Percentiles rank a stretch among this genome's conserved stretches.
phyloP scores from a whole-genome alignment of 495 filamentous ascomycete genomes.

The Evernia prunastri region DNA sequence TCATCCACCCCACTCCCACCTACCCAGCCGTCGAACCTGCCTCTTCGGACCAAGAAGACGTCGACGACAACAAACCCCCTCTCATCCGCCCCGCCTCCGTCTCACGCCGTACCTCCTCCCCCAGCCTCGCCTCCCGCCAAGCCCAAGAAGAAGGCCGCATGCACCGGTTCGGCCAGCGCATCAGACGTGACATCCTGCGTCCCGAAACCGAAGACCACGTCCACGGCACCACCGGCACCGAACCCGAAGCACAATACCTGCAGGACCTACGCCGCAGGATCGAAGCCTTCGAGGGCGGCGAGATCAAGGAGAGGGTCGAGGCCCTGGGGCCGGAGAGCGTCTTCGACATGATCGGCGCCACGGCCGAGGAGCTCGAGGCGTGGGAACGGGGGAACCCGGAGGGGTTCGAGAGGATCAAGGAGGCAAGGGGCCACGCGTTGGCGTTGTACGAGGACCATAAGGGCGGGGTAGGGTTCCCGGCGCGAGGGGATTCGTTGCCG shows the following conservation, averaged over 20 bases:
- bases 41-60: constrained; percentile 36
- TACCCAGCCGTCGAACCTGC: constrained; percentile 33
- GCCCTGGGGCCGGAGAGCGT: constrained; percentile 51
- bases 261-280: constrained; percentile 52
- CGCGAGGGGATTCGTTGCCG: background rate
- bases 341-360: constrained; percentile 52
- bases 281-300: constrained; percentile 58
- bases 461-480: background rate
- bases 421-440: constrained; percentile 20
- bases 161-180: constrained; percentile 74
- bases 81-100: constrained; percentile 40
- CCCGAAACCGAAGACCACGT: constrained; percentile 35
- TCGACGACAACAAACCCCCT: constrained; percentile 31
- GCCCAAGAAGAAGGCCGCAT: constrained; percentile 85
- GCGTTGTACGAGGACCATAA: constrained; percentile 11
- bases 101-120: constrained; percentile 67
- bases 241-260: constrained; percentile 52
- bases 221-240: constrained; percentile 32
- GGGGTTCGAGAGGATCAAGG: constrained; percentile 17
- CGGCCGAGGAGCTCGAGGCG: constrained; percentile 45
- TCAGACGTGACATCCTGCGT: constrained; percentile 62
- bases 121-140: constrained; percentile 70
- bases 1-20: constrained; percentile 49
- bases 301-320: constrained; percentile 48
- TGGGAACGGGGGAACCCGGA: constrained; percentile 52